These are phyloP conservation scores for Avicennia marina DNA, from an alignment of 257 asterid species.

Conservation along the genomic window DNA sequence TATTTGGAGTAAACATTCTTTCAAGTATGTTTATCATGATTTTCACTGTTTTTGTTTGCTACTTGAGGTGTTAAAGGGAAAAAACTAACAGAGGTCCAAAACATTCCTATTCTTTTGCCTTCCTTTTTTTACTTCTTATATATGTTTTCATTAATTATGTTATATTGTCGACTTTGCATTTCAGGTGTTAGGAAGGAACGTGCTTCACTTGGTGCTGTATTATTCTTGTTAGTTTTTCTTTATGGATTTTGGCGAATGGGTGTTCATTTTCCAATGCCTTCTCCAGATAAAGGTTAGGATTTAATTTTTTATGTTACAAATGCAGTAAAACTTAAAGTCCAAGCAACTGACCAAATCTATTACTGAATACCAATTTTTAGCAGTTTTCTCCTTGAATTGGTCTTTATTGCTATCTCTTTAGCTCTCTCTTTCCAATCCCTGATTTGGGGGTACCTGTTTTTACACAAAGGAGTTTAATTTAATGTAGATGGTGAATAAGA, in stretches of 20 bases:
- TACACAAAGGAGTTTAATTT: too few relatives aligned
- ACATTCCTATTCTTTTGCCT: neutral
- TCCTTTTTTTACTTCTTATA: neutral
- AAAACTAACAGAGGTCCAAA: too few relatives aligned
- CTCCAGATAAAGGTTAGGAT: constrained; percentile 85
- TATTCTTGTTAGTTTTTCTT: constrained; percentile 81
- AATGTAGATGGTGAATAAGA: neutral
- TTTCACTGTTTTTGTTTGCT: too few relatives aligned
- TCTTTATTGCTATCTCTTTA: neutral
- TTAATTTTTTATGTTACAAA: constrained; percentile 13
- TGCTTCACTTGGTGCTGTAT: constrained; percentile 76
- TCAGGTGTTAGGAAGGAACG: constrained; percentile 85
- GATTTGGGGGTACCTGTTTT: too few relatives aligned
- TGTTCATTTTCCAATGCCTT: constrained; percentile 98
- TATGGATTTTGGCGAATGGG: constrained; percentile 99
- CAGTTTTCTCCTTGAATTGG: neutral
- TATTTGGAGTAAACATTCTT: too few relatives aligned
- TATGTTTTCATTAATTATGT: constrained; percentile 2
- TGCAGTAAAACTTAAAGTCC: neutral
- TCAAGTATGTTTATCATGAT: too few relatives aligned
- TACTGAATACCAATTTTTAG: neutral
- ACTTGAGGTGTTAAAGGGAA: too few relatives aligned
- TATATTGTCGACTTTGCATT: constrained; percentile 25
- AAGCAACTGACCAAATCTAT: neutral
- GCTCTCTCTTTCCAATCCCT: too few relatives aligned